Base-by-base conservation (phyloP, 331 rosid genomes). In the Cucumis variabilis region DNA sequence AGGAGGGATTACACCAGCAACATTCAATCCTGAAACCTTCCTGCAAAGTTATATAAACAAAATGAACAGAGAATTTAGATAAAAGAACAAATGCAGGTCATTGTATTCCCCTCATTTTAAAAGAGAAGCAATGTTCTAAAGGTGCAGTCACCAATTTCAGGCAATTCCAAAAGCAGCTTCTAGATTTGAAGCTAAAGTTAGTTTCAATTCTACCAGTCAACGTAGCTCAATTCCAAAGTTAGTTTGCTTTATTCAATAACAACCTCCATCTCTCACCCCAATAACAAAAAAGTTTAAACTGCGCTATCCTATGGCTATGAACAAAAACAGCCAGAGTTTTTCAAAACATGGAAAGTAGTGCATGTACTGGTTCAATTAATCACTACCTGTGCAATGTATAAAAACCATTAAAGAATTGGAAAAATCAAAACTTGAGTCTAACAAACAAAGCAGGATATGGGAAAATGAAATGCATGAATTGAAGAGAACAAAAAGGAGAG, bases 1-100 rank as follows among this genome's bases (percentile, higher is more conserved):
- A 19, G 90, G 89, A 7, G 96, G 97, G 76, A 96, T 89, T 46
- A 85, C 92, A 85, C 94, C 92, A 30, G 85, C 63, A 73, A 90
- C 91, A 74, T 92, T 75, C 72, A 82, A 0, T 9, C 93, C 79
- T 90, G 79, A 90, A 66, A 90, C 96, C 89, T 83, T 93, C 93
- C 97, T 96, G 94, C 48, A 44, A 60, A 44, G 21, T n/a, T 58
- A 23, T 46, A 46, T 75, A n/a, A n/a, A 46, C 53, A 21, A 75
- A 46, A 75, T 41, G 28, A 20, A 48, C 13, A 75, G 58, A 88
- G 12, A 46, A 25, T 13, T 23, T 55, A 23, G 12, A 20, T 17
- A 19, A 62, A 62, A 20, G n/a, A 62, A 62, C 24, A 62, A 62
- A 62, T 21, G 24, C 68, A 62, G 68, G 68, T 1, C 24, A 51